Base-by-base conservation (phyloP, 2,329 filamentous ascomycete genomes). In the Cucurbitaria berberidis region DNA sequence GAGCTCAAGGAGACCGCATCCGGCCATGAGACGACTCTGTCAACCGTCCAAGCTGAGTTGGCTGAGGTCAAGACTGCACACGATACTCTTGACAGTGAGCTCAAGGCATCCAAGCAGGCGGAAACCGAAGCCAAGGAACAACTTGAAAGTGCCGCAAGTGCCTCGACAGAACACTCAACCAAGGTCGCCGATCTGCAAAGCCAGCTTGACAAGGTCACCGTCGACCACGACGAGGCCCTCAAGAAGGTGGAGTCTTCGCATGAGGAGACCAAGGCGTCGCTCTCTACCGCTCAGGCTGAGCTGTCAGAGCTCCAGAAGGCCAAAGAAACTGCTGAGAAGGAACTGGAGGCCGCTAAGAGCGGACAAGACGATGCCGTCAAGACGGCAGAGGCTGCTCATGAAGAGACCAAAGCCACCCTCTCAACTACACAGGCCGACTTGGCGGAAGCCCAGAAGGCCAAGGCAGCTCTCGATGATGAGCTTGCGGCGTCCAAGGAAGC, bases 191-290 rank as follows among this genome's bases (percentile, higher is more conserved):
- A 63, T 16, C 47, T 69, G 5, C 56, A 67, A 48, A 51, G 48
- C 32, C 56, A 69, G 50, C 57, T 70, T 9, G 66, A 69, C 13
- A 56, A 63, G 42, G 51, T 55, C 34, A 56, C 57, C 15, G 57
- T 57, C 39, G 57, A 62, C 21, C 57, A 61, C 22, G 55, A 57
- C 26, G 56, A 62, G 30, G 53, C 64, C 38, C 39, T 62, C n/a
- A 59, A 70, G 53, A 48, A 50, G 38, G 47, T 47, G 4, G 40
- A 52, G 34, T 26, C 48, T 26, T 45, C 57, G 7, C 45, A 50
- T 16, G 54, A 58, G 19, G 63, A 64, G 48, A 52, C 62, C 30
- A 60, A 67, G 49, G 48, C 41, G 10, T 46, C 62, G 11, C 59
- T 64, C n/a, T 38, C 54, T 9, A 47, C 51, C 6, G 30, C 43